Evolutionary conservation across 1,284 basidiomycete species (phyloP).

Genomic region (Cutaneotrichosporon cyanovorans): DNA sequence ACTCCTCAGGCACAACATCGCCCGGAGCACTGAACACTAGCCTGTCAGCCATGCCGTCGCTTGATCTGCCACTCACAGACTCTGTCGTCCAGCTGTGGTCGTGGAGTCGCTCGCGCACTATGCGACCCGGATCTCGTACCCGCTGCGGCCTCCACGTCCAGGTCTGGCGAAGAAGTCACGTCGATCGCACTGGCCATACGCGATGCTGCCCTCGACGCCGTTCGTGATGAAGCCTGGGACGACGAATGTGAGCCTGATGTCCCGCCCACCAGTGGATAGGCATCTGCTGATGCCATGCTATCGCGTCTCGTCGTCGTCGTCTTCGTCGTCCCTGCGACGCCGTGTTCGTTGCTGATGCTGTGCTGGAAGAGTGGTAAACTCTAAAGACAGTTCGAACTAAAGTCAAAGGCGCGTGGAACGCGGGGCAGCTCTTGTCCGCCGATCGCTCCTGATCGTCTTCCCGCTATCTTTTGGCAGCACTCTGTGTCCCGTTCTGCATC

Average conservation of each 20-base stretch:
- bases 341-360: no score
- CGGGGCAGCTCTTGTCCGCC: no score
- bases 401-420: no score
- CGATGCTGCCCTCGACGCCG: not conserved
- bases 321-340: no score
- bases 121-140: no score
- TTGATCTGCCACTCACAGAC: constrained; percentile 4
- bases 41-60: not conserved
- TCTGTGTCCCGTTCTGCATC: not conserved
- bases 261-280: constrained; percentile 1
- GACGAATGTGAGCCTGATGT: not conserved
- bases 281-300: not conserved
- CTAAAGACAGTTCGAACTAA: no score
- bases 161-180: not conserved
- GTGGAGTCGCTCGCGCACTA: not conserved
- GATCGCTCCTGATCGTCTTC: no score
- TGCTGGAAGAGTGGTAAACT: no score
- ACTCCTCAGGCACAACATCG: constrained; percentile 15
- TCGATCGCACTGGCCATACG: not conserved
- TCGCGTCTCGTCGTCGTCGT: no score
- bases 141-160: no score
- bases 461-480: no score
- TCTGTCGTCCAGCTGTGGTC: not conserved
- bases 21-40: constrained; percentile 29
- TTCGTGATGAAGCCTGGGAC: not conserved